These are phyloP conservation scores for Orbilia brochopaga DNA, from an alignment of 2,329 filamentous ascomycete genomes.

Conservation along the genomic window DNA sequence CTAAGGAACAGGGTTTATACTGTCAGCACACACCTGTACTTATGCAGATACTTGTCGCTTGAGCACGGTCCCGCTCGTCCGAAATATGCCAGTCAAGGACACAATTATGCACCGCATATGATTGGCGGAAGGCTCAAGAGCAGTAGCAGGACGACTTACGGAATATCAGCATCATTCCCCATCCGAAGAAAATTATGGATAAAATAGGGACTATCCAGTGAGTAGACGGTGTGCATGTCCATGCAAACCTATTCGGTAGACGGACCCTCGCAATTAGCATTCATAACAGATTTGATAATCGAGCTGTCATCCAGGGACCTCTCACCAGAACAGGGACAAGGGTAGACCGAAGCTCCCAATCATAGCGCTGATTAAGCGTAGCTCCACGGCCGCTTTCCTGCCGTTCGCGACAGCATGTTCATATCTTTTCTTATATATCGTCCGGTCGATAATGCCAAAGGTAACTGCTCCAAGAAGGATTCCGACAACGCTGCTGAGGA, in stretches of 20 bases:
- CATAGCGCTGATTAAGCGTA: slow-evolving; percentile 67
- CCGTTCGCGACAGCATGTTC: slow-evolving; percentile 50
- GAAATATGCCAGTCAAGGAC: slow-evolving; percentile 12
- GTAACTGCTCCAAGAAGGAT: slow-evolving; percentile 52
- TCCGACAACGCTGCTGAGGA: slow-evolving; percentile 52
- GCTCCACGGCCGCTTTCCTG: slow-evolving; percentile 61
- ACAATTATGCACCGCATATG: too few relatives aligned
- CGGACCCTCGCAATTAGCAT: slow-evolving; percentile 17
- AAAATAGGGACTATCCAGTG: slow-evolving; percentile 64
- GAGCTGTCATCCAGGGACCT: neutral
- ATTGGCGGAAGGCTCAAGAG: slow-evolving; percentile 9
- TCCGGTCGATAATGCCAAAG: slow-evolving; percentile 52
- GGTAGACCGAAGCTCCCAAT: slow-evolving; percentile 65
- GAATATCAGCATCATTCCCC: slow-evolving; percentile 68
- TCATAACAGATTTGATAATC: neutral
- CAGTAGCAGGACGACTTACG: slow-evolving; percentile 57
- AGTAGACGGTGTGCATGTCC: slow-evolving; percentile 62
- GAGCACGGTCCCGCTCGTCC: slow-evolving; percentile 21
- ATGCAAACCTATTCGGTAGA: slow-evolving; percentile 61
- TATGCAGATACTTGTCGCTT: neutral
- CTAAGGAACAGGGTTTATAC: slow-evolving; percentile 13
- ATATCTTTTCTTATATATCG: slow-evolving; percentile 51
- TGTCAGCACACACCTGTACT: slow-evolving; percentile 12
- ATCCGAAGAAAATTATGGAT: slow-evolving; percentile 66
- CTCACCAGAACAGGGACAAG: slow-evolving; percentile 63